Percentiles rank a stretch among this genome's conserved stretches.
Conservation (phyloP, 2,329 filamentous ascomycete species). For the Colletotrichum caudatum region DNA sequence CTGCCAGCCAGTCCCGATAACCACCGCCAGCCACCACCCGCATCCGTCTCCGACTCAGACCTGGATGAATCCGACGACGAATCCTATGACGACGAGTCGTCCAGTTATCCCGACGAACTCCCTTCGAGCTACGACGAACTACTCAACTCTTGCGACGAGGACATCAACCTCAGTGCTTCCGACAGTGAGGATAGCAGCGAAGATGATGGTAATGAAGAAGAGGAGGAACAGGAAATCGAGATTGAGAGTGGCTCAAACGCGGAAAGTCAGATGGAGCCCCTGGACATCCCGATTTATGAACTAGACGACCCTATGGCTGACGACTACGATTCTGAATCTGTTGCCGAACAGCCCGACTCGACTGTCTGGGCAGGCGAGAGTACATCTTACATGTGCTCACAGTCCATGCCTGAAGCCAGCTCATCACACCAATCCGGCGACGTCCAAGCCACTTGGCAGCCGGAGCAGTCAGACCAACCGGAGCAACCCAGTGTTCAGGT, state of each 20-base stretch:
- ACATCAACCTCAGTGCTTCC: conserved; percentile 35
- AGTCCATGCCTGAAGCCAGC: not conserved
- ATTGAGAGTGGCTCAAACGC: conserved; percentile 13
- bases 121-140: conserved; percentile 7
- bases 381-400: not conserved
- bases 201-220: conserved; percentile 45
- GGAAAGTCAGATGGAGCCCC: conserved; percentile 7
- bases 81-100: conserved; percentile 4
- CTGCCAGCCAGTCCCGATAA: not conserved
- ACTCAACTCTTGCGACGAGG: conserved; percentile 20
- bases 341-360: not conserved
- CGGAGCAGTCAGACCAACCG: not conserved
- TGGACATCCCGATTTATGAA: not conserved
- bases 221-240: conserved; percentile 43
- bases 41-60: not conserved
- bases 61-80: conserved; percentile 18
- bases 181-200: conserved; percentile 49
- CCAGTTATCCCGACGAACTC: conserved; percentile 20
- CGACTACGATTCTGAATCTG: not conserved
- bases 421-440: not conserved
- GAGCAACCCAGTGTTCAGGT: not conserved
- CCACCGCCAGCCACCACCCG: not conserved
- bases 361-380: not conserved
- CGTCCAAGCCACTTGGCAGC: not conserved
- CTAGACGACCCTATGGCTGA: not conserved